Evolutionary conservation across 1,284 basidiomycete species (phyloP).

Genomic region (Trametes polyzona): DNA sequence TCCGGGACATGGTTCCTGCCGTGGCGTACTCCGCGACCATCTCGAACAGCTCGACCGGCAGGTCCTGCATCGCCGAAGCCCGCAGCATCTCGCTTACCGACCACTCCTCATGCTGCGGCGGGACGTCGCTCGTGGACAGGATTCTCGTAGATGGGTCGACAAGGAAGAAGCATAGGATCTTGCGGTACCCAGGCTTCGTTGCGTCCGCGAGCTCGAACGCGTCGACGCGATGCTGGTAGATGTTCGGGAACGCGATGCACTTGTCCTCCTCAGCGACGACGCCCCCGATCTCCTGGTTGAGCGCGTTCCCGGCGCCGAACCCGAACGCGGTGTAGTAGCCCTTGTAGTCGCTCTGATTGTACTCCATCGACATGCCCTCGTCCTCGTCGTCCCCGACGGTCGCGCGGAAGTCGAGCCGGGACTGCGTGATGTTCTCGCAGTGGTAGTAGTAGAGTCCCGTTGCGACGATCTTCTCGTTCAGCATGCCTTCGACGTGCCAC

Average conservation of each 20-base stretch:
- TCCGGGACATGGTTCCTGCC: background rate
- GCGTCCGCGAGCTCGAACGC: slow-evolving; percentile 36
- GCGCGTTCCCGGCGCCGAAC: background rate
- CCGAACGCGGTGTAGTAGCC: slow-evolving; percentile 5
- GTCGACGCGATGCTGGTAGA: slow-evolving; percentile 41
- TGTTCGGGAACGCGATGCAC: slow-evolving; percentile 38
- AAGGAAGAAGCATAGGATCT: slow-evolving; percentile 40
- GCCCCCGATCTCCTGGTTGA: slow-evolving; percentile 27
- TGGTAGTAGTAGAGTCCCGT: slow-evolving; percentile 43
- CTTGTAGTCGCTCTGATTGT: slow-evolving; percentile 2
- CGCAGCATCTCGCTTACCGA: slow-evolving; percentile 11
- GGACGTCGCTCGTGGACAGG: slow-evolving; percentile 24
- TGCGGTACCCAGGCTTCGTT: slow-evolving; percentile 36
- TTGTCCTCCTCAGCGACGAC: slow-evolving; percentile 28
- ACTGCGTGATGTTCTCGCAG: slow-evolving; percentile 22
- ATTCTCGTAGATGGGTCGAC: slow-evolving; percentile 32
- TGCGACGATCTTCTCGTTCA: slow-evolving; percentile 52
- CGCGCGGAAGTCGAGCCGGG: slow-evolving; percentile 15
- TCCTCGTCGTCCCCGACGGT: background rate
- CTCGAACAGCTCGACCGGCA: slow-evolving; percentile 12
- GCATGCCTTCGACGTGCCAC: slow-evolving; percentile 43
- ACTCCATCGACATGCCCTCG: background rate
- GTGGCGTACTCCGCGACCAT: background rate
- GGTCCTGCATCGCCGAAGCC: background rate
- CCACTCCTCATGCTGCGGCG: slow-evolving; percentile 27